Evolutionary conservation across 495 filamentous ascomycete genomes (phyloP).

Genomic region (Glarea lozoyensis): DNA sequence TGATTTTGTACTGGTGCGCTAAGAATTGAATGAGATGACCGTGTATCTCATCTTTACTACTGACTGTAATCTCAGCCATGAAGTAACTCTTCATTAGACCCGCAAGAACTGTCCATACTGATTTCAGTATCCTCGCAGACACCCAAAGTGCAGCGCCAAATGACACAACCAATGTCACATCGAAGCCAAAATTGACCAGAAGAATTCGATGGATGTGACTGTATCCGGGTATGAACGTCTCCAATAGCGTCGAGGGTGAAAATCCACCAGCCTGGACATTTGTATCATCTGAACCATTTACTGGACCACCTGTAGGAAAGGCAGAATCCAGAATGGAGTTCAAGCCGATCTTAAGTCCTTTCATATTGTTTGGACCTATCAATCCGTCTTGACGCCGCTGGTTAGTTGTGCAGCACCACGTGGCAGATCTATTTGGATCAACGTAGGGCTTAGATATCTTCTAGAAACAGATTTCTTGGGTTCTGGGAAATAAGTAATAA

Average conservation of each 20-base stretch:
- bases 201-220: conserved; percentile 45
- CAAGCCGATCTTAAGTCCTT: conserved; percentile 1
- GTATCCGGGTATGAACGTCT: conserved; percentile 56
- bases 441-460: too few species aligned
- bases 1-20: conserved; percentile 40
- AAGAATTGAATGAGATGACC: conserved; percentile 52
- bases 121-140: conserved; percentile 18
- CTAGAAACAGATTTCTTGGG: too few species aligned
- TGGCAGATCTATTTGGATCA: too few species aligned
- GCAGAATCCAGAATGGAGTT: conserved; percentile 1
- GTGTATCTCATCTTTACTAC: conserved; percentile 51
- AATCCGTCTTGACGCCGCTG: background rate
- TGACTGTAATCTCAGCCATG: conserved; percentile 46
- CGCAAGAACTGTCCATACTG: conserved; percentile 17
- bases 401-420: background rate
- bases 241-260: conserved; percentile 34
- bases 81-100: conserved; percentile 31
- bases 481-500: too few species aligned
- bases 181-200: conserved; percentile 42
- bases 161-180: conserved; percentile 47
- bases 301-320: background rate
- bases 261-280: background rate
- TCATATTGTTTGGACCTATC: conserved; percentile 1
- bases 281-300: conserved; percentile 1
- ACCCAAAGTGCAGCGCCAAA: conserved; percentile 31